phyloP scores from a whole-genome alignment of 2,329 filamentous ascomycete genomes.

The Trichophaea hybrida region DNA sequence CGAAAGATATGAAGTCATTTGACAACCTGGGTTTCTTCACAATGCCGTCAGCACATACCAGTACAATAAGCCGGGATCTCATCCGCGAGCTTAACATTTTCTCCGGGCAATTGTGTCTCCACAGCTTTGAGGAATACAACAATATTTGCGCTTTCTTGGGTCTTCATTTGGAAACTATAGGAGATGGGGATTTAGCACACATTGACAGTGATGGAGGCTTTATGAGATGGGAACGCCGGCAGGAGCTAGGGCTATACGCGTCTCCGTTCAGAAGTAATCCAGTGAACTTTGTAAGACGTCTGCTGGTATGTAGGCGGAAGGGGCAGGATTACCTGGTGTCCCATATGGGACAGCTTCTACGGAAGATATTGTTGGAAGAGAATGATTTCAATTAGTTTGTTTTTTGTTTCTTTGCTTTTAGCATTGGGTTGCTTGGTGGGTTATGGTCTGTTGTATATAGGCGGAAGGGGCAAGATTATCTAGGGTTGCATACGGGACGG shows the following conservation, averaged over 20 bases:
- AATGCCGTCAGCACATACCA: slow-evolving; percentile 3
- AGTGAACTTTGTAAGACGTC: slow-evolving; percentile 32
- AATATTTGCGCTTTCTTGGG: slow-evolving; percentile 41
- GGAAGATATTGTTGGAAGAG: slow-evolving; percentile 15
- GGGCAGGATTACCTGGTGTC: slow-evolving; percentile 34
- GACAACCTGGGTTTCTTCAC: slow-evolving; percentile 28
- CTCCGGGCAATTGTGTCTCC: slow-evolving; percentile 51
- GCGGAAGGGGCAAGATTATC: too few relatives aligned
- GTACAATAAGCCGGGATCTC: slow-evolving; percentile 26
- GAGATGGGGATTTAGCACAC: slow-evolving; percentile 7
- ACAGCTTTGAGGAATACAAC: slow-evolving; percentile 41
- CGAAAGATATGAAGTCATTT: slow-evolving; percentile 31
- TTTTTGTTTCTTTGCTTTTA: too few relatives aligned
- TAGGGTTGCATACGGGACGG: too few relatives aligned
- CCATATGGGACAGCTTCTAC: slow-evolving; percentile 34
- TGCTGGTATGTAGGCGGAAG: slow-evolving; percentile 31
- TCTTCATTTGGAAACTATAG: slow-evolving; percentile 31
- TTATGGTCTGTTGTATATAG: too few relatives aligned
- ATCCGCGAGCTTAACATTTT: slow-evolving; percentile 48
- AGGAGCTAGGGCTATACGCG: slow-evolving; percentile 7
- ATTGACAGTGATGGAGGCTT: slow-evolving; percentile 17
- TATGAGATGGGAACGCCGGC: slow-evolving; percentile 12
- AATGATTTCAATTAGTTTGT: too few relatives aligned
- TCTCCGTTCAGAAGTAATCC: slow-evolving; percentile 32
- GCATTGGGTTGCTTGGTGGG: too few relatives aligned